Conservation (phyloP, 1,284 basidiomycete genomes). For the Leccinum pachyderme region DNA sequence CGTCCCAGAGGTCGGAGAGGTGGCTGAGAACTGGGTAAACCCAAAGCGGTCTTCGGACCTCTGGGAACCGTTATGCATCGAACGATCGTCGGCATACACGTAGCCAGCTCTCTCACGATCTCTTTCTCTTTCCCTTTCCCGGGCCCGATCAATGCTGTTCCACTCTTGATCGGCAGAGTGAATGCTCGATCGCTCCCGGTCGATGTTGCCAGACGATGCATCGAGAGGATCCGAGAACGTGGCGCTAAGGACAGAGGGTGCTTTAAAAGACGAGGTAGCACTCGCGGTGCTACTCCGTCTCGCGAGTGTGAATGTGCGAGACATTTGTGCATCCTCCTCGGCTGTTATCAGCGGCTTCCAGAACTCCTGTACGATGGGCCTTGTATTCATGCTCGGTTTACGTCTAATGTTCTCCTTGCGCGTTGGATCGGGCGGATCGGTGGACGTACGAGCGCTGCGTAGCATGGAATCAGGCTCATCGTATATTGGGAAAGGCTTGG, state of each 20-base stretch:
- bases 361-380: constrained; percentile 34
- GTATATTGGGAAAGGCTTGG: constrained; percentile 17
- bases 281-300: constrained; percentile 41
- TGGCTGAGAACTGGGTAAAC: constrained; percentile 7
- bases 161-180: constrained; percentile 32
- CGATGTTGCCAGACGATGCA: constrained; percentile 14
- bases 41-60: constrained; percentile 17
- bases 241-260: constrained; percentile 32
- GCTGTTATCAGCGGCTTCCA: constrained; percentile 46
- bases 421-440: constrained; percentile 23
- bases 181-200: constrained; percentile 28
- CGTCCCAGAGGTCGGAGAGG: constrained; percentile 14
- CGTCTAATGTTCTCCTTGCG: constrained; percentile 31
- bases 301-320: constrained; percentile 35
- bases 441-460: constrained; percentile 19
- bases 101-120: constrained; percentile 18
- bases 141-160: constrained; percentile 19
- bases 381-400: constrained; percentile 28
- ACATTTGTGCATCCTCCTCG: constrained; percentile 40
- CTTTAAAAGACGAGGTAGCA: constrained; percentile 34
- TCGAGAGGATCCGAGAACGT: constrained; percentile 30
- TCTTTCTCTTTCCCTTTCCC: constrained; percentile 25
- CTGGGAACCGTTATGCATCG: constrained; percentile 14
- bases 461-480: constrained; percentile 29
- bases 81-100: constrained; percentile 24